These are phyloP conservation scores for Podaxis rugospora DNA, from an alignment of 768 basidiomycete genomes.

Conservation along the genomic window DNA sequence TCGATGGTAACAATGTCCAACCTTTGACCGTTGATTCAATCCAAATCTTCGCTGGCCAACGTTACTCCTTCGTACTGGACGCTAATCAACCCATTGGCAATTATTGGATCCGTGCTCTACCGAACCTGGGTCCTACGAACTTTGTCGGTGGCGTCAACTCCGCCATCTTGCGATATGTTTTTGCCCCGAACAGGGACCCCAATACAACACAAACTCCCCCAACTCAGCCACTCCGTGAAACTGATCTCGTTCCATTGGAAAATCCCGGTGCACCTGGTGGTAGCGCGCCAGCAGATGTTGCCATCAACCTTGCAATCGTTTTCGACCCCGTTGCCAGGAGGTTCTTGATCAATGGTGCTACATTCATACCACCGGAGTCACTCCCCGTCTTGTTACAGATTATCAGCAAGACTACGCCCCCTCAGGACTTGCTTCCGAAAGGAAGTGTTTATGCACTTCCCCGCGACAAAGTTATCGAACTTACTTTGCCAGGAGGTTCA, in stretches of 20 bases:
- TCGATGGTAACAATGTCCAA: conserved; percentile 34
- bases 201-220: conserved; percentile 18
- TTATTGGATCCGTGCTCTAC: conserved; percentile 40
- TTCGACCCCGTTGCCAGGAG: background rate
- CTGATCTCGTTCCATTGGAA: conserved; percentile 9
- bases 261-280: conserved; percentile 17
- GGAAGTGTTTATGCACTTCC: conserved; percentile 42
- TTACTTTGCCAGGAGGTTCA: conserved; percentile 37
- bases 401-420: conserved; percentile 16
- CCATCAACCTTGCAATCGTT: conserved; percentile 8
- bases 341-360: conserved; percentile 21
- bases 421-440: conserved; percentile 28
- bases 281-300: conserved; percentile 13
- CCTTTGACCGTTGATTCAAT: conserved; percentile 37
- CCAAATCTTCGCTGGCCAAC: conserved; percentile 41
- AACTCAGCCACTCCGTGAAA: conserved; percentile 16
- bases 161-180: conserved; percentile 44
- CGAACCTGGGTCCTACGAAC: conserved; percentile 18
- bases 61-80: conserved; percentile 42
- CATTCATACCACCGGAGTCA: conserved; percentile 13
- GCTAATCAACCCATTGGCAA: conserved; percentile 26
- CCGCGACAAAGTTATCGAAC: conserved; percentile 40
- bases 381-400: conserved; percentile 34
- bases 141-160: conserved; percentile 37
- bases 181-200: conserved; percentile 40